phyloP scores from a whole-genome alignment of 228 moss, liverwort and hornwort genomes.

The Sphagnum magellanicum region DNA sequence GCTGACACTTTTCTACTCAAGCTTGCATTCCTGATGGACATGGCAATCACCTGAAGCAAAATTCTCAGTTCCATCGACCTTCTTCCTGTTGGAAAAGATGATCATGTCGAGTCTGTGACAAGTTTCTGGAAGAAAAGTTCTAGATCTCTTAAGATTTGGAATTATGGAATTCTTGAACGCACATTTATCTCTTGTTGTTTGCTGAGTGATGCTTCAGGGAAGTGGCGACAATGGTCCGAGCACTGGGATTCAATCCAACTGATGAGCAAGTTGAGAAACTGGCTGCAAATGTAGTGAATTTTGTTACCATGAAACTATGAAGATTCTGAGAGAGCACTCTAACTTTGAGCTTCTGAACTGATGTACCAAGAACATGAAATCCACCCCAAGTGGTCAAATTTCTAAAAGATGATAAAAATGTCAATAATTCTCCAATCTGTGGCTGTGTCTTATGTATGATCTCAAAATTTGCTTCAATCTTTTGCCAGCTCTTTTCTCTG shows the following conservation, averaged over 20 bases:
- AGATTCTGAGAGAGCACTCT: no score
- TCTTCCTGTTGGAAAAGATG: neutral
- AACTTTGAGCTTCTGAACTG: no score
- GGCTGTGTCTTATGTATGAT: no score
- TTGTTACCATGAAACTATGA: neutral
- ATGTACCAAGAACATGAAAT: neutral
- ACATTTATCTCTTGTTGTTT: neutral
- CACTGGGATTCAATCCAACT: constrained; percentile 68
- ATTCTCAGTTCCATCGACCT: neutral
- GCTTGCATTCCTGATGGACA: neutral
- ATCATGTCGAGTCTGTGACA: no score
- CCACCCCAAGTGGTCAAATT: neutral
- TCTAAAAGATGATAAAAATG: neutral
- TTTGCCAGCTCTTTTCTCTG: no score
- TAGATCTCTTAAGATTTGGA: neutral
- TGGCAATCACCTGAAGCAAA: neutral
- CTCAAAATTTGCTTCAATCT: no score
- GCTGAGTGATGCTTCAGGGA: constrained; percentile 31
- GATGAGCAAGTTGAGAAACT: constrained; percentile 54
- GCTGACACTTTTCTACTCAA: no score
- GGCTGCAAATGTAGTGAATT: constrained; percentile 36
- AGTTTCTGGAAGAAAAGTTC: neutral
- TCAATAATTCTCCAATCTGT: neutral
- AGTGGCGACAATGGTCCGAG: constrained; percentile 44
- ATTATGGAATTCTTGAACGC: neutral